Evolutionary conservation across 2,329 filamentous ascomycete species (phyloP).

Genomic region (Colletotrichum gloeosporioides): DNA sequence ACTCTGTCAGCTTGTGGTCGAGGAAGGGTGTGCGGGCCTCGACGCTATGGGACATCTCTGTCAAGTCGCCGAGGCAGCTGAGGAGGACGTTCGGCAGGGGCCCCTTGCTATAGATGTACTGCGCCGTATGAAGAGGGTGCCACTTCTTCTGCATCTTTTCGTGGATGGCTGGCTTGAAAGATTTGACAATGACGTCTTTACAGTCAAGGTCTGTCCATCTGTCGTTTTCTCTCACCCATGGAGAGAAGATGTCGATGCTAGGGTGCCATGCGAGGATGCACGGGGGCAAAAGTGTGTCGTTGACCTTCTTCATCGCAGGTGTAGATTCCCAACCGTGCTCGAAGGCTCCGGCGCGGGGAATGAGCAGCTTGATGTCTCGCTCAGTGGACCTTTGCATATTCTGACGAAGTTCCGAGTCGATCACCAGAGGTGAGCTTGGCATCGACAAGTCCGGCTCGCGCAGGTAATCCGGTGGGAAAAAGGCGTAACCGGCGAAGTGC

Average conservation of each 20-base stretch:
- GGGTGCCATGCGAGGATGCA: conserved; percentile 1
- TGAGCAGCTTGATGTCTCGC: not conserved
- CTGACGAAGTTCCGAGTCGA: not conserved
- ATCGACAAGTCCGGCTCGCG: conserved; percentile 49
- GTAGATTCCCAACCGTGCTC: conserved; percentile 2
- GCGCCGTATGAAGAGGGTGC: conserved; percentile 31
- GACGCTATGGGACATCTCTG: conserved; percentile 40
- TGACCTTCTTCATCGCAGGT: not conserved
- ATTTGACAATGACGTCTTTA: not conserved
- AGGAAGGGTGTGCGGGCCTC: conserved; percentile 39
- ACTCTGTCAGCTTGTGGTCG: conserved; percentile 34
- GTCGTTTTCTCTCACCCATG: not conserved
- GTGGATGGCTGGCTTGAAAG: conserved; percentile 4
- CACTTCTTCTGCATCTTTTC: conserved; percentile 29
- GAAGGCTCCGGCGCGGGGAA: not conserved
- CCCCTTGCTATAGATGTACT: conserved; percentile 29
- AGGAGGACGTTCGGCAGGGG: conserved; percentile 31
- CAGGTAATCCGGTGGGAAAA: conserved; percentile 51
- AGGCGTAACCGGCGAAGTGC: conserved; percentile 57
- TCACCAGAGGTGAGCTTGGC: conserved; percentile 23
- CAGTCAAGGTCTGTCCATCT: not conserved
- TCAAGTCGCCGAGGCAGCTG: conserved; percentile 33
- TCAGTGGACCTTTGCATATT: not conserved
- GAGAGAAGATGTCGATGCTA: not conserved
- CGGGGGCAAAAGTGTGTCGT: not conserved